Evolutionary conservation across 768 basidiomycete species (phyloP).

Genomic region (Pulveroboletus sp.): DNA sequence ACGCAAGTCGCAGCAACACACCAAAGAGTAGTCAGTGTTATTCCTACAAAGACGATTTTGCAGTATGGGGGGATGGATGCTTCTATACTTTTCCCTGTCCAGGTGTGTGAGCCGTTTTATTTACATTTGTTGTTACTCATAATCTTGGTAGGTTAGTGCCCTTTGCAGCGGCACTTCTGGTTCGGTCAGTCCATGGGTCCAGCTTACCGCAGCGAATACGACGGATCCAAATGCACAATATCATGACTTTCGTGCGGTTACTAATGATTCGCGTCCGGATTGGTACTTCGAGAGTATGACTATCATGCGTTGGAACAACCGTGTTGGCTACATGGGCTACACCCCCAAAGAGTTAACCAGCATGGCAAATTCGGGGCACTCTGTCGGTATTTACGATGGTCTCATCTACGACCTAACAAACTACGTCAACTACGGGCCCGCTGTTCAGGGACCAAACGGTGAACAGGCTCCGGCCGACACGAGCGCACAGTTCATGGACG

Average conservation of each 20-base stretch:
- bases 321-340: constrained; percentile 84
- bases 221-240: constrained; percentile 75
- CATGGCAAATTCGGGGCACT: constrained; percentile 56
- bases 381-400: constrained; percentile 83
- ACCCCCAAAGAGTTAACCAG: constrained; percentile 70
- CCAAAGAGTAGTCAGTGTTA: constrained; percentile 60
- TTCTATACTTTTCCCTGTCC: constrained; percentile 87
- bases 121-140: not conserved
- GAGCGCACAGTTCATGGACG: constrained; percentile 66
- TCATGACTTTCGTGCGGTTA: constrained; percentile 91
- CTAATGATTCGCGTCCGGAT: constrained; percentile 88
- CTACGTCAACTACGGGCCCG: constrained; percentile 72
- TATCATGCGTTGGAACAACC: constrained; percentile 81
- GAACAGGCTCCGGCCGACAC: constrained; percentile 38
- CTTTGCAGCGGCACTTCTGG: constrained; percentile 86
- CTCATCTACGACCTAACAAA: constrained; percentile 83
- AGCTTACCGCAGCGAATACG: constrained; percentile 70
- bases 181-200: constrained; percentile 77
- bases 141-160: constrained; percentile 64
- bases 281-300: constrained; percentile 99
- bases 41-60: constrained; percentile 68
- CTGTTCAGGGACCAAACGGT: constrained; percentile 44
- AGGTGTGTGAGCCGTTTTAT: constrained; percentile 43
- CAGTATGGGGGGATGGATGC: constrained; percentile 78
- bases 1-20: constrained; percentile 64